Evolutionary conservation across 805 yeast genomes (phyloP).

Genomic region (Naumovozyma castellii): DNA sequence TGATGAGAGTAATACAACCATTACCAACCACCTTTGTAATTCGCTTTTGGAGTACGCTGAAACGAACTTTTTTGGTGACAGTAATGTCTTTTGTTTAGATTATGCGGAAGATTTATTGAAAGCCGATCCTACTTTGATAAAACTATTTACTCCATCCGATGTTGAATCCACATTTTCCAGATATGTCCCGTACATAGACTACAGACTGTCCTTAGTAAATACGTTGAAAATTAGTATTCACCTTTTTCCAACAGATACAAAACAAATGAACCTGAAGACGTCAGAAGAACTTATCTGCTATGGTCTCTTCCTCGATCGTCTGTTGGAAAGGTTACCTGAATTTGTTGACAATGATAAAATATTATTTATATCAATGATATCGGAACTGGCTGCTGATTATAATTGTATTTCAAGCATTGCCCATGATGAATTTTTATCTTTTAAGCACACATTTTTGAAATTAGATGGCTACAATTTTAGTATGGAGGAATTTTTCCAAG

Average conservation of each 20-base stretch:
- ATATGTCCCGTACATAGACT: slow-evolving; percentile 29
- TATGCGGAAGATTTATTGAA: slow-evolving; percentile 11
- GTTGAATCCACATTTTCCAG: slow-evolving; percentile 14
- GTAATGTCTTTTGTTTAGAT: slow-evolving; percentile 1
- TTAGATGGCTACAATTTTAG: slow-evolving; percentile 1
- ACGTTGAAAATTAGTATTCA: slow-evolving; percentile 37
- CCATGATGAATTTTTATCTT: slow-evolving; percentile 10
- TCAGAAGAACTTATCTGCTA: slow-evolving; percentile 16
- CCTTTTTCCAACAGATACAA: slow-evolving; percentile 10
- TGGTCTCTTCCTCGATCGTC: slow-evolving; percentile 19
- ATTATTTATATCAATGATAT: slow-evolving; percentile 27
- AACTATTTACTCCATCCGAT: slow-evolving; percentile 12
- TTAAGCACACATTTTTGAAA: slow-evolving; percentile 16
- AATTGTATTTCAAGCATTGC: slow-evolving; percentile 26
- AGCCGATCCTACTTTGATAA: slow-evolving; percentile 5
- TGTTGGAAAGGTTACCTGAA: slow-evolving; percentile 11
- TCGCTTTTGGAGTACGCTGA: slow-evolving; percentile 9
- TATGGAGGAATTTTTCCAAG: background rate
- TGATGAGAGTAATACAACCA: slow-evolving; percentile 4
- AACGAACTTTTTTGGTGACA: background rate
- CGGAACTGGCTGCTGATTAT: slow-evolving; percentile 34
- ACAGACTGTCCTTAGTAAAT: slow-evolving; percentile 38
- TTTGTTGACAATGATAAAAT: slow-evolving; percentile 6
- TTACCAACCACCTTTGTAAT: slow-evolving; percentile 9
- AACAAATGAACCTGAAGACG: slow-evolving; percentile 6